Evolutionary conservation across 495 filamentous ascomycete genomes (phyloP), one percentile per base, ranked within the genome.

Genomic region (Neurospora sp.): DNA sequence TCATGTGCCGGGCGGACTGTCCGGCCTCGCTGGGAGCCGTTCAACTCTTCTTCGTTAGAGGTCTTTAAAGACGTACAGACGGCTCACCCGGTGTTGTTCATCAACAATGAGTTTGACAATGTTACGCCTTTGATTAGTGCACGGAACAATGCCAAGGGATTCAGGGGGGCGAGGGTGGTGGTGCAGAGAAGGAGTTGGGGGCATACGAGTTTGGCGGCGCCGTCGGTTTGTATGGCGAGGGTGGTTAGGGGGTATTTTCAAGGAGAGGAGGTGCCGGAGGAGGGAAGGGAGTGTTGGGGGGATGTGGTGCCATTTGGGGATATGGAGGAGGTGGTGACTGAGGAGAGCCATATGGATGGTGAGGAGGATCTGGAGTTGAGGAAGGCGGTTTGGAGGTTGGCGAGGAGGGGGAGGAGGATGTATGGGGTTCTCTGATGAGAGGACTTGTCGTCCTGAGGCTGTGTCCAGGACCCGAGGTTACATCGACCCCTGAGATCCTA

Each of bases 1-100:
- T 77, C 76, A 0, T 94, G 91, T 79, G 83, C 85, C 0, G 86
- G 85, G 18, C 90, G 90, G 85, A 81, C 83, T 5, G 75, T 89
- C 1, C 84, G 85, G 35, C 84, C 90, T 0, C 87, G 88, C 69
- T 89, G 91, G 83, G 85, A 84, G 0, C 84, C 84, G 0, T 85
- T 86, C 68, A 16, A 65, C 27, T 14, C 27, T 18, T 31, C 53
- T 65, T 65, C 22, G 14, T 53, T 59, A 10, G 40, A 40, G 40
- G 41, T 0, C 1, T 65, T 65, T 2, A 18, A 9, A 27, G 27
- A 65, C 3, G 38, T 7, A 0, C 75, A 73, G 4, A 89, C 87
- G 1, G 82, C 75, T 18, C 79, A 83, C 71, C 88, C 88, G 7
- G 81, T 90, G 8, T 79, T 91, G 27, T 86, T 86, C 69, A 76